Percentiles rank a stretch among this genome's conserved stretches.
phyloP scores from a whole-genome alignment of 2,329 filamentous ascomycete genomes.

The Claviceps humidiphila region DNA sequence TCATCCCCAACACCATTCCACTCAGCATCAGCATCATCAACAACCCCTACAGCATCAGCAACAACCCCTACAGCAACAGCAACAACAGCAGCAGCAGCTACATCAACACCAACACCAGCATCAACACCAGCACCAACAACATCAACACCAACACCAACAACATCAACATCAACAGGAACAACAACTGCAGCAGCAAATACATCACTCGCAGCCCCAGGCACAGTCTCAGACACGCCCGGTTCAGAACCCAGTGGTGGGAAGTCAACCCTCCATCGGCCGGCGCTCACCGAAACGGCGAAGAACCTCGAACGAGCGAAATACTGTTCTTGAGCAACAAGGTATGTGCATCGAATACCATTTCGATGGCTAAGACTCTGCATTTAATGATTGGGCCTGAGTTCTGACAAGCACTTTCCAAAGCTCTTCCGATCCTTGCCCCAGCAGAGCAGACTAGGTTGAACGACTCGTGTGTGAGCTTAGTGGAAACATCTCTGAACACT shows the following conservation, averaged over 20 bases:
- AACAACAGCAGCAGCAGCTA: conserved; percentile 14
- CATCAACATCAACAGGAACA: neutral
- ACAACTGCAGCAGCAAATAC: conserved; percentile 6
- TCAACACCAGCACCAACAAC: conserved; percentile 20
- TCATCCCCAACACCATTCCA: conserved; percentile 7
- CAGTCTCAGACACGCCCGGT: conserved; percentile 1
- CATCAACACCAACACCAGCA: conserved; percentile 9
- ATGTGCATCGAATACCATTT: conserved; percentile 10
- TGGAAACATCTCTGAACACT: conserved; percentile 17
- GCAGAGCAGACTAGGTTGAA: conserved; percentile 12
- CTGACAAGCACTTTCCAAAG: conserved; percentile 3
- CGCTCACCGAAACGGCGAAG: conserved; percentile 26
- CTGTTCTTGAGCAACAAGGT: conserved; percentile 23
- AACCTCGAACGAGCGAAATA: conserved; percentile 19
- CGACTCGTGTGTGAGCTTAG: conserved; percentile 16
- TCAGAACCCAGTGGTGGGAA: conserved; percentile 2
- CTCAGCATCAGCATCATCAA: conserved; percentile 15
- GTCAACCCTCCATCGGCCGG: conserved; percentile 10
- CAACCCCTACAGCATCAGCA: conserved; percentile 7
- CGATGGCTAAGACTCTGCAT: neutral
- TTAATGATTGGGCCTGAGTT: neutral
- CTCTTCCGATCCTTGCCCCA: conserved; percentile 15
- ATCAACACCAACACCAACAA: conserved; percentile 8
- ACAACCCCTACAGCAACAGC: conserved; percentile 5
- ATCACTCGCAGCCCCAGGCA: conserved; percentile 5